Evolutionary conservation across 306 rosid species (phyloP), one percentile per base, ranked within the genome.

Genomic region (Neltuma alba): DNA sequence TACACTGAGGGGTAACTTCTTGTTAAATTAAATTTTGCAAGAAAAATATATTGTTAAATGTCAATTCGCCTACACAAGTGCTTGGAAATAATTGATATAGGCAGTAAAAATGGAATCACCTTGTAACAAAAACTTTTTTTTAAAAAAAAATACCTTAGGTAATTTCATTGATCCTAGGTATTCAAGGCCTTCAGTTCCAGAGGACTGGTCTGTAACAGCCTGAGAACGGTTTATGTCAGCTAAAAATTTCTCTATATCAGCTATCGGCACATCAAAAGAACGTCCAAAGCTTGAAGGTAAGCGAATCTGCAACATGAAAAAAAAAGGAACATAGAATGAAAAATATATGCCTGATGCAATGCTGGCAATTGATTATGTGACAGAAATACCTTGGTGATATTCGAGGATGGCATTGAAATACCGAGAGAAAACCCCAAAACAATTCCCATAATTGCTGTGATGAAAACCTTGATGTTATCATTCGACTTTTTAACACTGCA

Each of bases 341-440:
- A 65, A 66, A 83, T 47, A 67, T 77, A 72, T 33, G 63, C 20
- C 61, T 55, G 58, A 79, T 40, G 57, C 67, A 44, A 63, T 40
- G 70, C 21, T 41, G 18, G 41, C 11, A 41, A 81, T 28, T 75
- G 10, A 21, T 36, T 54, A 84, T 11, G 60, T 65, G 62, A 33
- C 18, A 72, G 66, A 73, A 38, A 81, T 87, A 96, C 98, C 98
- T 89, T 91, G 37, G 48, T 82, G 72, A 93, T 77, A 83, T 91
- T 86, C 27, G 70, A 55, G 14, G 89, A 68, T 63, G 94, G 94
- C 83, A 93, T 65, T 41, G 98, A 91, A 83, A 88, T 80, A 42
- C 99, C 99, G 78, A 93, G 48, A 79, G 89, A 89, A 82, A 89
- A 89, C 45, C 99, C 99, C 76, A 96, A 86, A 70, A 88, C 82